phyloP scores from a whole-genome alignment of 257 asterid species.

The Paraleonurus japonicus region DNA sequence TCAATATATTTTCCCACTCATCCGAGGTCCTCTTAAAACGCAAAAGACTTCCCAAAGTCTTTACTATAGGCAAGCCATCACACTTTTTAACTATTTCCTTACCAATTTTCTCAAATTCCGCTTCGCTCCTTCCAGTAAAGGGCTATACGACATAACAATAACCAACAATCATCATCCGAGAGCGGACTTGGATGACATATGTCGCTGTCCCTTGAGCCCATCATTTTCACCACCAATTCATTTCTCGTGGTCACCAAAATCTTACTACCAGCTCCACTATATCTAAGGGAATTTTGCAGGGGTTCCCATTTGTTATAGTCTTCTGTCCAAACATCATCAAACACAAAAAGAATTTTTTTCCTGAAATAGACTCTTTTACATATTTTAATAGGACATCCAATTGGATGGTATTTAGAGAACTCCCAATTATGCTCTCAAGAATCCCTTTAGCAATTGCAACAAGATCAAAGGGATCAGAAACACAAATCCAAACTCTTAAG shows the following conservation, averaged over 20 bases:
- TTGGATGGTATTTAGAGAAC: not conserved
- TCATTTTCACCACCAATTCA: no score
- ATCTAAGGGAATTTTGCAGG: not conserved
- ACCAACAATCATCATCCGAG: not conserved
- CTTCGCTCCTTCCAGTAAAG: no score
- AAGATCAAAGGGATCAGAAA: not conserved
- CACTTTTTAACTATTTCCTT: no score
- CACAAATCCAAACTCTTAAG: not conserved
- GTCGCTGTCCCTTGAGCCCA: no score
- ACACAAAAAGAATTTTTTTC: not conserved
- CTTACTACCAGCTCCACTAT: no score
- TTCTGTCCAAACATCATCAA: not conserved
- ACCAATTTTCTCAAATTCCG: no score
- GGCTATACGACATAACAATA: not conserved
- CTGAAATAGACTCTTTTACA: not conserved
- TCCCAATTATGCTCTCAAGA: not conserved
- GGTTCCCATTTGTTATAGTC: not conserved
- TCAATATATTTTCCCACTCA: no score
- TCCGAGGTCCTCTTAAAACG: no score
- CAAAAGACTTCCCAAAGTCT: no score
- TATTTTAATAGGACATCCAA: no score
- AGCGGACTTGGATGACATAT: not conserved
- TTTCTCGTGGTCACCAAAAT: no score
- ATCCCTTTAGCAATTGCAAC: not conserved
- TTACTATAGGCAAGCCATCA: no score